phyloP scores from a whole-genome alignment of 2,329 filamentous ascomycete species.

The Zopfia rhizophila region DNA sequence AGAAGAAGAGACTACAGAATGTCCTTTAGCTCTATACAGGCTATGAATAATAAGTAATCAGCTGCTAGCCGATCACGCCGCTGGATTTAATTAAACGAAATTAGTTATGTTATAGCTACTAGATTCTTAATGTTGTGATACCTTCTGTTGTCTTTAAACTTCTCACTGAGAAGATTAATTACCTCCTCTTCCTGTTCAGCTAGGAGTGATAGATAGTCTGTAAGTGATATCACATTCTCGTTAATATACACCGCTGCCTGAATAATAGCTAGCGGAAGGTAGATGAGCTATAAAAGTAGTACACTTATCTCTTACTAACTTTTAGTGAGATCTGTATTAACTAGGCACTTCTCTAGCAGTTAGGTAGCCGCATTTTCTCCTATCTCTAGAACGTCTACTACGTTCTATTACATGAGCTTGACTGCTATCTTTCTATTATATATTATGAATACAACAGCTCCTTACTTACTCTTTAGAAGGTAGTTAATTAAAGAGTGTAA shows the following conservation, averaged over 20 bases:
- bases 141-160: constrained; percentile 47
- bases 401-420: constrained; percentile 31
- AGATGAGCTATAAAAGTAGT: constrained; percentile 26
- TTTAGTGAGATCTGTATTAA: constrained; percentile 2
- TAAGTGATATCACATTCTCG: constrained; percentile 4
- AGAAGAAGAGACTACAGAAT: constrained; percentile 18
- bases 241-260: too few relatives aligned
- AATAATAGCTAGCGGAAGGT: constrained; percentile 42
- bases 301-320: neutral
- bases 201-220: constrained; percentile 7
- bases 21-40: constrained; percentile 38
- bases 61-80: constrained; percentile 41
- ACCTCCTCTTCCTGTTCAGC: constrained; percentile 37
- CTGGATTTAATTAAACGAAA: constrained; percentile 51
- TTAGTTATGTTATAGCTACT: constrained; percentile 52
- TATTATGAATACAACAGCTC: too few relatives aligned
- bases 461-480: too few relatives aligned
- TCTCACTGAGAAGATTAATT: constrained; percentile 44
- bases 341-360: constrained; percentile 4
- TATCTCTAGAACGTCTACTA: constrained; percentile 46
- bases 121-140: constrained; percentile 47
- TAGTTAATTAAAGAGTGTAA: too few relatives aligned
- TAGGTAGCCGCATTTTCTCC: constrained; percentile 32
- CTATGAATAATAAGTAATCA: constrained; percentile 52
- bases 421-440: too few relatives aligned